Conservation (phyloP, 805 yeast species). For the Blastobotrys attinorum region DNA sequence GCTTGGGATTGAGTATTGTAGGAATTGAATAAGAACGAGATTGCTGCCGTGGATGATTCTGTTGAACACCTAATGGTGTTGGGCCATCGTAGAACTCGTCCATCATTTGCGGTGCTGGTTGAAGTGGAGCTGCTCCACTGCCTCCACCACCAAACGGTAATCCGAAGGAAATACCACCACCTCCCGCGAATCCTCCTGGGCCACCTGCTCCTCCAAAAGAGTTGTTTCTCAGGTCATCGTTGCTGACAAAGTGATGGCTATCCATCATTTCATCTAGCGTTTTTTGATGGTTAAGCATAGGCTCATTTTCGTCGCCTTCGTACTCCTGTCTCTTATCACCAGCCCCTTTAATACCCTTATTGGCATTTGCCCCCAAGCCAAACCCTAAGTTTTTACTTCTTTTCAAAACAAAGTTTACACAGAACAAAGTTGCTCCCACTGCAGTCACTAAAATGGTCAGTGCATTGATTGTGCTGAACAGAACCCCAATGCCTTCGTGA, state of each 20-base stretch:
- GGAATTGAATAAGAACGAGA: background rate
- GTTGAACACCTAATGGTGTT: background rate
- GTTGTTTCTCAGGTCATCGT: background rate
- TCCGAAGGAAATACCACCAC: background rate
- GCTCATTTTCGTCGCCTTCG: background rate
- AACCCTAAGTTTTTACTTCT: background rate
- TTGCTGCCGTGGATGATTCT: background rate
- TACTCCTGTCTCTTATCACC: background rate
- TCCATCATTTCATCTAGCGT: background rate
- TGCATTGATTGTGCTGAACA: slow-evolving; percentile 10
- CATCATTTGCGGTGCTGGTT: background rate
- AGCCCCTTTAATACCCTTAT: background rate
- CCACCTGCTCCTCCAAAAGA: background rate
- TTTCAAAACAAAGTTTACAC: background rate
- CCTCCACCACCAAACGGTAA: background rate
- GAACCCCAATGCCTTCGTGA: slow-evolving; percentile 7
- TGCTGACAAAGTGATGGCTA: background rate
- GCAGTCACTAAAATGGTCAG: slow-evolving; percentile 1
- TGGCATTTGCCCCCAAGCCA: background rate
- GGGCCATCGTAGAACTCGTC: too few relatives aligned
- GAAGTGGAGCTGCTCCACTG: background rate
- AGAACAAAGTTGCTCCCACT: background rate
- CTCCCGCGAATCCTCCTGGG: background rate
- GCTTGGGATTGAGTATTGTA: background rate
- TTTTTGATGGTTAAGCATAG: background rate